These are phyloP conservation scores for Chaetomiaceae sp. DNA, from an alignment of 2,329 filamentous ascomycete species.

Conservation along the genomic window DNA sequence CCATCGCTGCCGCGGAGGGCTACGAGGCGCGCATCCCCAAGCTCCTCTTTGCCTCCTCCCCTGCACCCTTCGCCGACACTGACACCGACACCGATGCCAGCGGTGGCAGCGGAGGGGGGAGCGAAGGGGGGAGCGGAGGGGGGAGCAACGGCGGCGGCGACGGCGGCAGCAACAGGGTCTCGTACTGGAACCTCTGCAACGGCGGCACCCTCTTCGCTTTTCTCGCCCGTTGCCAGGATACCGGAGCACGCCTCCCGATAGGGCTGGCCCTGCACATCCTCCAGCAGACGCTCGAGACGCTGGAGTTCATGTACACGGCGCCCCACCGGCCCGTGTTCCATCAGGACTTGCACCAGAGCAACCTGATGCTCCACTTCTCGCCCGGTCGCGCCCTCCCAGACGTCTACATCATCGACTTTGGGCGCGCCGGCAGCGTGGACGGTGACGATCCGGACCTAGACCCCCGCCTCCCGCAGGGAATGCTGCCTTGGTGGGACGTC, in stretches of 20 bases:
- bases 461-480: too few species aligned
- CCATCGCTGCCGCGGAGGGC: neutral
- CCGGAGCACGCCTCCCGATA: neutral
- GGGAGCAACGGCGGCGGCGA: too few species aligned
- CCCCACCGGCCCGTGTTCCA: constrained; percentile 3
- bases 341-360: constrained; percentile 5
- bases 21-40: neutral
- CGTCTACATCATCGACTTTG: constrained; percentile 10
- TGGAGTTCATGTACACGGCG: constrained; percentile 9
- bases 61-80: neutral
- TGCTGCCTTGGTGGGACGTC: too few species aligned
- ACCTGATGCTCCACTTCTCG: constrained; percentile 4
- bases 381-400: neutral
- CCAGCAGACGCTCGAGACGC: constrained; percentile 10
- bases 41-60: neutral
- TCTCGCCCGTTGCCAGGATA: neutral
- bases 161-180: neutral
- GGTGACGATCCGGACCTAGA: neutral
- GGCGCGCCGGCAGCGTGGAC: neutral
- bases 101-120: too few species aligned
- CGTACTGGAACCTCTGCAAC: constrained; percentile 14
- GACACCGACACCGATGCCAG: too few species aligned
- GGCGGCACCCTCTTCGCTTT: constrained; percentile 11
- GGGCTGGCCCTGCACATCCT: constrained; percentile 6
- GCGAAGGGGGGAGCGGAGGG: too few species aligned